A percentile compares a stretch with the other conserved stretches of the same genome.
phyloP scores from a whole-genome alignment of 2,329 filamentous ascomycete genomes.

The Penicillium sp. region DNA sequence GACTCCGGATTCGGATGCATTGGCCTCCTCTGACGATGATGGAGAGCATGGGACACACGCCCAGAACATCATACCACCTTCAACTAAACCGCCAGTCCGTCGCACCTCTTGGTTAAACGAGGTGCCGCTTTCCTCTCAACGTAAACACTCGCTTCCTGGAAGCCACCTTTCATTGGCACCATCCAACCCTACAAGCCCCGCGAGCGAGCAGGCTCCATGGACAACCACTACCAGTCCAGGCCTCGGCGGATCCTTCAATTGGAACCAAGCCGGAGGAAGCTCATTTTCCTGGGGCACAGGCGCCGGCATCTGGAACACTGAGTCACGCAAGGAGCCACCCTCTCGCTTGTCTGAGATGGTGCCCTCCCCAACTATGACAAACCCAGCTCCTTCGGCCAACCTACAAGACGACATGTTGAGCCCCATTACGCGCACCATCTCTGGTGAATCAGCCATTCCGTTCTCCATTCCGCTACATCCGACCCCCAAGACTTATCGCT shows the following conservation, averaged over 20 bases:
- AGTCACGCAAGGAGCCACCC: slow-evolving; percentile 69
- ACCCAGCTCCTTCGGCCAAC: slow-evolving; percentile 47
- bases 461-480: slow-evolving; percentile 86
- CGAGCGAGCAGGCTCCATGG: slow-evolving; percentile 58
- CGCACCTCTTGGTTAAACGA: slow-evolving; percentile 86
- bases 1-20: slow-evolving; percentile 88
- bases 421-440: slow-evolving; percentile 42
- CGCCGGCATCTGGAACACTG: slow-evolving; percentile 76
- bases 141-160: slow-evolving; percentile 72
- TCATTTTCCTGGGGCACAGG: slow-evolving; percentile 69
- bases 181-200: slow-evolving; percentile 77
- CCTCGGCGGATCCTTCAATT: slow-evolving; percentile 41
- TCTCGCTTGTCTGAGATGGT: slow-evolving; percentile 70
- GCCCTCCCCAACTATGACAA: slow-evolving; percentile 66
- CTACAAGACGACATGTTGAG: slow-evolving; percentile 54
- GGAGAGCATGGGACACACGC: slow-evolving; percentile 61
- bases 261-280: slow-evolving; percentile 45
- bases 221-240: slow-evolving; percentile 35
- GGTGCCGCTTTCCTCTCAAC: slow-evolving; percentile 62
- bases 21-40: slow-evolving; percentile 94
- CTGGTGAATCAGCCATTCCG: slow-evolving; percentile 61
- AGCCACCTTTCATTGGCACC: slow-evolving; percentile 72
- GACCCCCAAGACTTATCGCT: slow-evolving; percentile 87
- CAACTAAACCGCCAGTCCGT: slow-evolving; percentile 58
- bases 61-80: slow-evolving; percentile 46